Conservation (phyloP, 371 early-diverging fungal genomes). For the Capniomyces stellatus region DNA sequence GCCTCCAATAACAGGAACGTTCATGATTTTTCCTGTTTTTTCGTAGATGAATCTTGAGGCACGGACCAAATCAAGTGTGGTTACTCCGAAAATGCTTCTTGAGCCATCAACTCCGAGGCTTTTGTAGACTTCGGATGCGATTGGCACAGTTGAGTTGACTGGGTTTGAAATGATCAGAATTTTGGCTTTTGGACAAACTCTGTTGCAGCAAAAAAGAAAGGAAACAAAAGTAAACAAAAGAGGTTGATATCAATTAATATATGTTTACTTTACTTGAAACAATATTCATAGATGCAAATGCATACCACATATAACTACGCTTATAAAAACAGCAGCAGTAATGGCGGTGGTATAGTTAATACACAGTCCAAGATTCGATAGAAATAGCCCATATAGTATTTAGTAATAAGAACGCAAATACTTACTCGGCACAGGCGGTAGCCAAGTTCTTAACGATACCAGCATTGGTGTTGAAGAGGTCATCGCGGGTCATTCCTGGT, state of each 20-base stretch:
- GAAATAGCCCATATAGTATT: conserved; percentile 3
- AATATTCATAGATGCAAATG: conserved; percentile 5
- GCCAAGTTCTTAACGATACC: conserved; percentile 84
- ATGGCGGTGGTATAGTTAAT: neutral
- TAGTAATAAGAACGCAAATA: too few relatives aligned
- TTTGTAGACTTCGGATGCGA: conserved; percentile 93
- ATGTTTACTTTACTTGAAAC: too few relatives aligned
- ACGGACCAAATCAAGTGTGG: conserved; percentile 95
- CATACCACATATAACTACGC: neutral
- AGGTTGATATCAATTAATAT: too few relatives aligned
- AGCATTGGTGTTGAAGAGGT: conserved; percentile 95
- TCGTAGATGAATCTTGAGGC: conserved; percentile 91
- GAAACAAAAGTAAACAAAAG: too few relatives aligned
- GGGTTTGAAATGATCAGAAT: conserved; percentile 97
- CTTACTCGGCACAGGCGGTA: conserved; percentile 35
- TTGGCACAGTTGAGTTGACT: conserved; percentile 98
- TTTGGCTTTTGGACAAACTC: conserved; percentile 83
- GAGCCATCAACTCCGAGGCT: conserved; percentile 84
- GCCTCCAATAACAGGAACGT: conserved; percentile 92
- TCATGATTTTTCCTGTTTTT: conserved; percentile 50
- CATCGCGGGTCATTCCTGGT: conserved; percentile 99
- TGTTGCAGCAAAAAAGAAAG: neutral
- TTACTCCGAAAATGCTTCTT: conserved; percentile 91
- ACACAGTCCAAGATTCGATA: neutral
- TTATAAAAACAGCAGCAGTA: neutral